Evolutionary conservation across 257 asterid species (phyloP), one percentile per base, ranked within the genome.

Genomic region (Solanum clarkiae): DNA sequence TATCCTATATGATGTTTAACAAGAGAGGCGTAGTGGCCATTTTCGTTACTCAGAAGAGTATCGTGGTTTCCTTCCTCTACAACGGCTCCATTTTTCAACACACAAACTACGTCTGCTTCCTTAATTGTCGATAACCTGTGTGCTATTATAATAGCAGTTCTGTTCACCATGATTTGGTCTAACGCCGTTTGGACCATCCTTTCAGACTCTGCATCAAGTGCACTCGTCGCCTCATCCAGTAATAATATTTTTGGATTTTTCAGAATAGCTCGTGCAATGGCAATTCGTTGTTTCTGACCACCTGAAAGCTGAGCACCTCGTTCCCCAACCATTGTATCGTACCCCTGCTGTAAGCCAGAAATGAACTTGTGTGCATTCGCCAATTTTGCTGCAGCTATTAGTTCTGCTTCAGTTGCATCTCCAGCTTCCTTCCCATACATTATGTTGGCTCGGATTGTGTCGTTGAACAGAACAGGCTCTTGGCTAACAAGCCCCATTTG

Each of bases 401-500:
- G 84, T 86, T 94, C 98, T 0, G 92, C 93, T 86, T 94, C 98
- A 0, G 90, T 89, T 8, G 93, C 93, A 22, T 84, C 80, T 22
- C 91, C 95, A 63, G 36, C 70, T 51, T 87, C 93, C 83, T 93
- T 93, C 2, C 97, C 97, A 42, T 94, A 94, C 2, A 90, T 94
- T 79, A 94, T 92, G 91, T 94, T 93, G 72, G 89, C 97, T 72
- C 96, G 68, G 82, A 93, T 90, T 44, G 96, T 88, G 62, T 91
- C 93, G 32, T 91, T 89, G 81, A 94, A 94, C 86, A 94, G 45
- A 55, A 91, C 71, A 44, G 97, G 96, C 87, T 93, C 97, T 82
- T 93, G 97, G 90, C 96, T 90, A 83, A 93, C 97, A 4, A 93
- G 93, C 49, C 97, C 96, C 94, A 91, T 94, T 70, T 94, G 96